Evolutionary conservation across 2,329 filamentous ascomycete species (phyloP).

Genomic region (Nakataea oryzae): DNA sequence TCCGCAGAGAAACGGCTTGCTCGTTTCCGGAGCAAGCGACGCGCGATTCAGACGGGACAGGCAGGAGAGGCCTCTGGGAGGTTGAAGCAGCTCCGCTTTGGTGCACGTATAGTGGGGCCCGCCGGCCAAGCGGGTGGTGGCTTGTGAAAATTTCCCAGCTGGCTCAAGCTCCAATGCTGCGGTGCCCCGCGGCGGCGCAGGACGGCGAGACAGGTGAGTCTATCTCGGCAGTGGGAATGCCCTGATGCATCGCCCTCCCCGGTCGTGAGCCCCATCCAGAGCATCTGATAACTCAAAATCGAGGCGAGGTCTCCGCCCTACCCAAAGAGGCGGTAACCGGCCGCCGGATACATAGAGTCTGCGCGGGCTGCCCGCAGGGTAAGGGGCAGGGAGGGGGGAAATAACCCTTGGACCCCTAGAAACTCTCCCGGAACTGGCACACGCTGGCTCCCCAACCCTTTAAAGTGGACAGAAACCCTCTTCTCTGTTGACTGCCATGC

Average conservation of each 20-base stretch:
- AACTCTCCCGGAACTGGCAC: background rate
- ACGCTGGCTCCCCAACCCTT: background rate
- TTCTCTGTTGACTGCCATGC: background rate
- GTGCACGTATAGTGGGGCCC: background rate
- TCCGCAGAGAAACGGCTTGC: background rate
- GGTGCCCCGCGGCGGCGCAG: background rate
- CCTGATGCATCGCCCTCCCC: background rate
- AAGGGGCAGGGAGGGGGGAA: too few relatives aligned
- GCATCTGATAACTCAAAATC: constrained; percentile 4
- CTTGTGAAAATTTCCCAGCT: background rate
- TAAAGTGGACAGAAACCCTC: background rate
- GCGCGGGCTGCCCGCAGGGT: background rate
- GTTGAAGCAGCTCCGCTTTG: background rate
- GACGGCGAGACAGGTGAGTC: too few relatives aligned
- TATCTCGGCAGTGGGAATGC: background rate
- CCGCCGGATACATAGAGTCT: background rate
- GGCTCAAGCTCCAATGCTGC: too few relatives aligned
- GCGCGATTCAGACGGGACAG: background rate
- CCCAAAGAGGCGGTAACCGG: constrained; percentile 1
- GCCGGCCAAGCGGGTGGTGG: too few relatives aligned
- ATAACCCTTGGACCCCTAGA: background rate
- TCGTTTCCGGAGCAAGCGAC: background rate
- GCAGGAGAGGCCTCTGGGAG: too few relatives aligned
- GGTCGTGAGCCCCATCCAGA: background rate
- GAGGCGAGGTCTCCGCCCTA: background rate